Evolutionary conservation across 192 early-diverging fungal species (phyloP).

Genomic region (Coemansia sp.): DNA sequence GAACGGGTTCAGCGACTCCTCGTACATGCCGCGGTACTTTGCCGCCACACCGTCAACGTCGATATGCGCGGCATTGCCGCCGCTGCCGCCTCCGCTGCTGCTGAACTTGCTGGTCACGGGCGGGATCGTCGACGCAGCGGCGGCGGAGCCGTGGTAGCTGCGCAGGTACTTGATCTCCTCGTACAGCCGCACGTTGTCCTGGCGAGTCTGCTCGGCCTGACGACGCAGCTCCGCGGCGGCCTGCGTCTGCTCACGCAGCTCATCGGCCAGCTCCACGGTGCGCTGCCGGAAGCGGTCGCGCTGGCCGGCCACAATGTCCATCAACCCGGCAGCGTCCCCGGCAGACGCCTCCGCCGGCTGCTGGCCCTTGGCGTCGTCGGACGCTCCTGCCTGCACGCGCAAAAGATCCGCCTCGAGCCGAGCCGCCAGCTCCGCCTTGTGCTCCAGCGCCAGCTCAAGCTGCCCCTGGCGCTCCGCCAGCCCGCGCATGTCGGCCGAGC

Average conservation of each 20-base stretch:
- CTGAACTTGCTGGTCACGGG: slow-evolving; percentile 43
- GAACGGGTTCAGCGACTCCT: slow-evolving; percentile 89
- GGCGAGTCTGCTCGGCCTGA: slow-evolving; percentile 65
- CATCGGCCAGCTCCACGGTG: slow-evolving; percentile 81
- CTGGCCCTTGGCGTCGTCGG: not conserved
- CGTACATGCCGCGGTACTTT: slow-evolving; percentile 79
- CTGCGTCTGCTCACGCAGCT: slow-evolving; percentile 50
- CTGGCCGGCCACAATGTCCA: slow-evolving; percentile 86
- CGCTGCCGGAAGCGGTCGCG: slow-evolving; percentile 87
- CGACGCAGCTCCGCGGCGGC: slow-evolving; percentile 59
- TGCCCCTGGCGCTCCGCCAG: slow-evolving; percentile 42
- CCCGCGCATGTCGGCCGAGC: slow-evolving; percentile 24
- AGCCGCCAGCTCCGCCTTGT: slow-evolving; percentile 56
- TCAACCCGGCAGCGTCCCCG: slow-evolving; percentile 26
- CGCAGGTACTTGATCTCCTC: slow-evolving; percentile 88
- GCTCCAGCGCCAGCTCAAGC: slow-evolving; percentile 56
- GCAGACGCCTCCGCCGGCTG: not conserved
- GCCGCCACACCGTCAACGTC: slow-evolving; percentile 51
- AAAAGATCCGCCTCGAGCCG: slow-evolving; percentile 35
- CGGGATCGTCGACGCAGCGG: slow-evolving; percentile 14
- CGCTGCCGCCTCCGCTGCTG: not conserved
- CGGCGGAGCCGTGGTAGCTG: slow-evolving; percentile 53
- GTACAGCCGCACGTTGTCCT: slow-evolving; percentile 87
- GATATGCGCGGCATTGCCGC: not conserved
- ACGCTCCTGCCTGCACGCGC: slow-evolving; percentile 7